phyloP scores from a whole-genome alignment of 2,329 filamentous ascomycete genomes.

The Catunica adiposa region DNA sequence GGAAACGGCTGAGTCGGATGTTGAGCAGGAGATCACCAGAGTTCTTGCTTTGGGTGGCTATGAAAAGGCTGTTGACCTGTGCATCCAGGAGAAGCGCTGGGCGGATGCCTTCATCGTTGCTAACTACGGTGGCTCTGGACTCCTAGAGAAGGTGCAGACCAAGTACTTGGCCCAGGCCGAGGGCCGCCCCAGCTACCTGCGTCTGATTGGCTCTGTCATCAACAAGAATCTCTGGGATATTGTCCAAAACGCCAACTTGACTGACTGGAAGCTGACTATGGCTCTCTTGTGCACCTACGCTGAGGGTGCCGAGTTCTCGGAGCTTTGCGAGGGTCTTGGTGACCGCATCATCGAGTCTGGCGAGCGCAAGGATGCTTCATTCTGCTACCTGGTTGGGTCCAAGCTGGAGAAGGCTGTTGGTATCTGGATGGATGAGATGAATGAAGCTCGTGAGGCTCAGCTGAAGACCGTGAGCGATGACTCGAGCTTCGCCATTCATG shows the following conservation, averaged over 20 bases:
- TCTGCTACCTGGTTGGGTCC: constrained; percentile 90
- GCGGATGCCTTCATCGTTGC: constrained; percentile 97
- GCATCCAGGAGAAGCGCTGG: constrained; percentile 72
- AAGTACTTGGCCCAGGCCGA: constrained; percentile 75
- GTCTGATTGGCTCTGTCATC: constrained; percentile 78
- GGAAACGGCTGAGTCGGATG: constrained; percentile 62
- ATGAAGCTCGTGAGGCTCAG: constrained; percentile 63
- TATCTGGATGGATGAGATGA: constrained; percentile 83
- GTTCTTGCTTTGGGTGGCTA: constrained; percentile 85
- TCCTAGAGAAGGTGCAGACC: constrained; percentile 84
- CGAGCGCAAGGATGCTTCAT: constrained; percentile 74
- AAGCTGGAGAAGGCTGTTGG: constrained; percentile 93
- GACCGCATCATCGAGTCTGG: constrained; percentile 72
- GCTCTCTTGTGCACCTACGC: constrained; percentile 91
- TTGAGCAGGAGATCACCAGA: constrained; percentile 74
- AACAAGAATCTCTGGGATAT: constrained; percentile 97
- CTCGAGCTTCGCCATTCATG: constrained; percentile 82
- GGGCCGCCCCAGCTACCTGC: constrained; percentile 76
- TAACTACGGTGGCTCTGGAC: constrained; percentile 84
- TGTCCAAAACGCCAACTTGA: constrained; percentile 85
- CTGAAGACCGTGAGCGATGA: constrained; percentile 53
- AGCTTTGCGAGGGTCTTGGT: constrained; percentile 86
- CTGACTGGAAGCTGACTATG: constrained; percentile 95
- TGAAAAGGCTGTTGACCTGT: constrained; percentile 74
- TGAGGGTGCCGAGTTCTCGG: constrained; percentile 75